phyloP scores from a whole-genome alignment of 164 flowering plant species.

The Euptelea pleiosperma region DNA sequence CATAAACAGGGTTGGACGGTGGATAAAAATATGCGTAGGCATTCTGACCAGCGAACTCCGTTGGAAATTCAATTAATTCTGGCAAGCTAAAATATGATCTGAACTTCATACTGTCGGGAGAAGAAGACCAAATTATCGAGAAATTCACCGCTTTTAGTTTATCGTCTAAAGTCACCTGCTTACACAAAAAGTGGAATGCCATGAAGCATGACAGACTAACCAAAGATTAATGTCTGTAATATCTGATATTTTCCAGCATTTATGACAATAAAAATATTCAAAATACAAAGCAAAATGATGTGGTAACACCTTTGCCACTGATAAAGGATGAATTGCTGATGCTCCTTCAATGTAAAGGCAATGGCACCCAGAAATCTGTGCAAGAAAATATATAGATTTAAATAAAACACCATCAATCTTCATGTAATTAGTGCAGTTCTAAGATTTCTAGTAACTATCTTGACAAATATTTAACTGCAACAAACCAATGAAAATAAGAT shows the following conservation, averaged over 20 bases:
- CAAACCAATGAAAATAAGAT: conserved; percentile 7
- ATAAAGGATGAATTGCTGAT: conserved; percentile 57
- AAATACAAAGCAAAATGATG: conserved; percentile 3
- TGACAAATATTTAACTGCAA: background rate
- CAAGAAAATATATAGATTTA: conserved; percentile 13
- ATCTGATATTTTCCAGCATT: background rate
- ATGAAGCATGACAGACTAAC: conserved; percentile 2
- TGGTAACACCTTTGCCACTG: conserved; percentile 69
- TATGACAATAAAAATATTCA: background rate
- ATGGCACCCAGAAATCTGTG: conserved; percentile 52
- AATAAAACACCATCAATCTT: conserved; percentile 9
- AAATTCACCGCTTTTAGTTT: conserved; percentile 49
- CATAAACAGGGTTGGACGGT: conserved; percentile 65
- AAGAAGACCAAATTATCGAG: conserved; percentile 73
- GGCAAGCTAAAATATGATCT: conserved; percentile 68
- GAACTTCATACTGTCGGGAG: conserved; percentile 52
- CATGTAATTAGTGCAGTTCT: background rate
- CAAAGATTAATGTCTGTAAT: background rate
- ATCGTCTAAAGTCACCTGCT: conserved; percentile 67
- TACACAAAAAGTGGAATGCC: conserved; percentile 7
- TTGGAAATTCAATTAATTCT: conserved; percentile 84
- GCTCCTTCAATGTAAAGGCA: conserved; percentile 83
- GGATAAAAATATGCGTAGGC: conserved; percentile 96
- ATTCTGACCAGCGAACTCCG: conserved; percentile 69
- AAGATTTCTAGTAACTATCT: background rate